Base-by-base conservation (phyloP, 768 basidiomycete species). In the Leccinum barrowsii region DNA sequence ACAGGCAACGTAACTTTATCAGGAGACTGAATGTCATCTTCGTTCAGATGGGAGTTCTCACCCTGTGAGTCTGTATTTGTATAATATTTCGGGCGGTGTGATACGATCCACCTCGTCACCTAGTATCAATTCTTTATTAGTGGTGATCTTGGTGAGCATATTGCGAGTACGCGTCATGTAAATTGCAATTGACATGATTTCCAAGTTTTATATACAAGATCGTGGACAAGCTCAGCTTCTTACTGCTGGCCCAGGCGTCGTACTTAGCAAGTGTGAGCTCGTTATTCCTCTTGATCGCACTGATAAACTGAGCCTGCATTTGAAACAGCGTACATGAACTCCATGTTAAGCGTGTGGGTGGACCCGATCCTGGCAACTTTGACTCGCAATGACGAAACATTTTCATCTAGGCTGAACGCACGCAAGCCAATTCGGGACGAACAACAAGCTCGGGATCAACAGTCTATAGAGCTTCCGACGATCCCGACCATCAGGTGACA, bases 311-410 rank as follows among this genome's bases (percentile, higher is more conserved):
- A 28, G n/a, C 30, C n/a, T 2, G 7, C 5, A 19, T 28, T 44
- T 19, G 5, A n/a, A 10, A 30, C 51, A 69, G 69, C 59, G 22
- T 70, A 65, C 15, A 12, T 50, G 24, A 71, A 69, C 32, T 71
- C 65, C 12, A 65, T 67, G 61, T 40, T 71, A 5, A 52, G 63
- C 10, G 65, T 70, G 69, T 70, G 50, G 59, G 69, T 28, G 12
- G 37, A 19, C 37, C 24, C 13, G 11, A 34, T 50, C 24, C n/a
- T n/a, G 19, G 10, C 3, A 5, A 13, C 2, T 17, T 22, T 5
- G 22, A 49, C 19, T 44, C 12, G 7, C 12, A 42, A 15, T 54
- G n/a, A 61, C 19, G 0, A 7, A 26, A 3, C n/a, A 1, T 3
- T 7, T 50, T 13, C 6, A 24, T 44, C 1, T 2, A 67, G 65